These are phyloP conservation scores for Elsinoe batatas DNA, from an alignment of 2,329 filamentous ascomycete species.

Conservation along the genomic window DNA sequence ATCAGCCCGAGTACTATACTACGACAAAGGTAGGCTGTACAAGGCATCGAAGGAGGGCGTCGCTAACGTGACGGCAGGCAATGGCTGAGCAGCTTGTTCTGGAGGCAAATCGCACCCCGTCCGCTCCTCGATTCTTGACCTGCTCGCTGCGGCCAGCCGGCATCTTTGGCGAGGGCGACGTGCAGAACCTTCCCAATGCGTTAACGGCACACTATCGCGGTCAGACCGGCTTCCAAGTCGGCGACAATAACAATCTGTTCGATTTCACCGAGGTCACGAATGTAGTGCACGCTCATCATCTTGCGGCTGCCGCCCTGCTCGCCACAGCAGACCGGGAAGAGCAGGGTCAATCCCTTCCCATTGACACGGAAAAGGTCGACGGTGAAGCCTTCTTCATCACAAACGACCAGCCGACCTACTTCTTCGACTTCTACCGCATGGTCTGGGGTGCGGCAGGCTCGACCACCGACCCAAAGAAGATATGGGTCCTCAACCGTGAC, in stretches of 20 bases:
- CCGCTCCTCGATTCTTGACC: constrained; percentile 37
- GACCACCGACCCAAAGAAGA: constrained; percentile 27
- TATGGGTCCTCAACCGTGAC: constrained; percentile 36
- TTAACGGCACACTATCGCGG: constrained; percentile 37
- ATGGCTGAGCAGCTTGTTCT: constrained; percentile 40
- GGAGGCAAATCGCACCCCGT: constrained; percentile 36
- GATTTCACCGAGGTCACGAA: constrained; percentile 46
- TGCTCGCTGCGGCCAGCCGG: constrained; percentile 40
- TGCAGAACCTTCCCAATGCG: constrained; percentile 37
- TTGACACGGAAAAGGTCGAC: constrained; percentile 40
- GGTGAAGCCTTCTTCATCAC: constrained; percentile 45
- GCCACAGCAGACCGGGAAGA: constrained; percentile 30
- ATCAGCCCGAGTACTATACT: constrained; percentile 43
- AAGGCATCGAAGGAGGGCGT: background rate
- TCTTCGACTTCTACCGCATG: constrained; percentile 41
- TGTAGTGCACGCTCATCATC: constrained; percentile 42
- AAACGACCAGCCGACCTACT: constrained; percentile 41
- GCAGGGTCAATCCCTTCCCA: constrained; percentile 27
- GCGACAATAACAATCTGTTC: constrained; percentile 43
- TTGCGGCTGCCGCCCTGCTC: constrained; percentile 41
- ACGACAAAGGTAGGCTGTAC: constrained; percentile 34
- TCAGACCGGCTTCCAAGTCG: constrained; percentile 43
- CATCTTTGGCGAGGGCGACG: constrained; percentile 43
- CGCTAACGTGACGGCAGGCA: constrained; percentile 24
- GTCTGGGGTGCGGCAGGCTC: constrained; percentile 38